Evolutionary conservation across 352 stramenopile species (phyloP).

Genomic region (Globisporangium recalcitrans): DNA sequence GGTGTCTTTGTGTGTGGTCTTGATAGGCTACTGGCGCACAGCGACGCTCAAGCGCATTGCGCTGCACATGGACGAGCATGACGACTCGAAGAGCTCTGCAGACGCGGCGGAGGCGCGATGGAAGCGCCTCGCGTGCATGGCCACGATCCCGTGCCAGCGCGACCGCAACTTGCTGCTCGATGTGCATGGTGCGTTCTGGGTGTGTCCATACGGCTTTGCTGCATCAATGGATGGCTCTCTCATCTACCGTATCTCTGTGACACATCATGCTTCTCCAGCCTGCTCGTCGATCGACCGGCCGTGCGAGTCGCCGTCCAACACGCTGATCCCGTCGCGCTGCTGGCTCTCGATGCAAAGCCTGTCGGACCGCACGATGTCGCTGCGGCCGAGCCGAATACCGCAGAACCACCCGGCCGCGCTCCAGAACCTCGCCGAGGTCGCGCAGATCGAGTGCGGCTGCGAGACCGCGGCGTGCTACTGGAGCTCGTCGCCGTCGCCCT

Average conservation of each 20-base stretch:
- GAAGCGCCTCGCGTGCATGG: conserved; percentile 26
- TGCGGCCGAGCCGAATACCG: conserved; percentile 5
- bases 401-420: conserved; percentile 25
- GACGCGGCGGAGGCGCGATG: conserved; percentile 17
- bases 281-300: conserved; percentile 32
- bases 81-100: background rate
- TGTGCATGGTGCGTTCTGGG: conserved; percentile 22
- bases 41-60: conserved; percentile 12
- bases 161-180: conserved; percentile 18
- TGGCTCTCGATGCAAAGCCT: conserved; percentile 25
- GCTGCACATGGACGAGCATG: conserved; percentile 12
- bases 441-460: conserved; percentile 68
- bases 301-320: conserved; percentile 30
- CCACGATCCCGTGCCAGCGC: conserved; percentile 16
- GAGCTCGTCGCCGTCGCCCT: conserved; percentile 19
- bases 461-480: conserved; percentile 65
- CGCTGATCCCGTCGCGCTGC: conserved; percentile 28
- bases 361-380: conserved; percentile 27
- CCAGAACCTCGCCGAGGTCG: conserved; percentile 34
- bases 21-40: conserved; percentile 21
- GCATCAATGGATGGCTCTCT: no score
- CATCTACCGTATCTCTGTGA: background rate
- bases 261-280: background rate
- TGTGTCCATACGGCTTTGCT: no score
- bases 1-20: background rate